Percentiles rank a stretch among this genome's conserved stretches.
phyloP scores from a whole-genome alignment of 2,329 filamentous ascomycete species.

The Sporothrix phasma region DNA sequence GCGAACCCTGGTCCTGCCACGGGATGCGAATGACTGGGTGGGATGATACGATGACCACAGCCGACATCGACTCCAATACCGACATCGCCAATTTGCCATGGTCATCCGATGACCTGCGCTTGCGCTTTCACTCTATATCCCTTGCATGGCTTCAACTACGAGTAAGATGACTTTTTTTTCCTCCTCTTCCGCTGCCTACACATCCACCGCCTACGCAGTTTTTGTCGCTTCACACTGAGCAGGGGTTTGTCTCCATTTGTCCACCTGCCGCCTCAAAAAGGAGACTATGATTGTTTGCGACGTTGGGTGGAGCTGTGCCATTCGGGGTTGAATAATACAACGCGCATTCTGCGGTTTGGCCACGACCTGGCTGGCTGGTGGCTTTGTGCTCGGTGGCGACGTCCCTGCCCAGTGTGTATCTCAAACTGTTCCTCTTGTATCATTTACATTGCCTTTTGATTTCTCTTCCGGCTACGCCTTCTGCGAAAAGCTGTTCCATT shows the following conservation, averaged over 20 bases:
- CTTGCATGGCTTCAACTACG: conserved; percentile 30
- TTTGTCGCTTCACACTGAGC: background rate
- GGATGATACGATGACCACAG: conserved; percentile 24
- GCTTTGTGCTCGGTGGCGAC: background rate
- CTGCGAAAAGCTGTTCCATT: background rate
- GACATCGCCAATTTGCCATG: conserved; percentile 14
- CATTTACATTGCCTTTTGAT: background rate
- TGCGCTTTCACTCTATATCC: conserved; percentile 32
- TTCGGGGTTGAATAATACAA: no score
- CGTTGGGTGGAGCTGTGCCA: background rate
- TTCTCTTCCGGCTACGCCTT: background rate
- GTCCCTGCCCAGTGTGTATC: background rate
- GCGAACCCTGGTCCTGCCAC: conserved; percentile 26
- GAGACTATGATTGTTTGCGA: background rate
- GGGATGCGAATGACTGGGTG: conserved; percentile 28
- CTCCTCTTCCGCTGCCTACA: background rate
- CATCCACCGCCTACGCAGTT: no score
- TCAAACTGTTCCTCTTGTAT: background rate
- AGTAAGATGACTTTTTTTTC: conserved; percentile 15
- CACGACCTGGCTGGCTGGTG: background rate
- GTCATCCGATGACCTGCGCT: conserved; percentile 23
- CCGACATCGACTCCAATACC: background rate
- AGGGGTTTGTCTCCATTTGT: background rate
- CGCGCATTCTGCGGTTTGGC: background rate
- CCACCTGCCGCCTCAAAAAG: background rate